Base-by-base conservation (phyloP, 2,329 filamentous ascomycete genomes). In the Trichocomaceae sp. region DNA sequence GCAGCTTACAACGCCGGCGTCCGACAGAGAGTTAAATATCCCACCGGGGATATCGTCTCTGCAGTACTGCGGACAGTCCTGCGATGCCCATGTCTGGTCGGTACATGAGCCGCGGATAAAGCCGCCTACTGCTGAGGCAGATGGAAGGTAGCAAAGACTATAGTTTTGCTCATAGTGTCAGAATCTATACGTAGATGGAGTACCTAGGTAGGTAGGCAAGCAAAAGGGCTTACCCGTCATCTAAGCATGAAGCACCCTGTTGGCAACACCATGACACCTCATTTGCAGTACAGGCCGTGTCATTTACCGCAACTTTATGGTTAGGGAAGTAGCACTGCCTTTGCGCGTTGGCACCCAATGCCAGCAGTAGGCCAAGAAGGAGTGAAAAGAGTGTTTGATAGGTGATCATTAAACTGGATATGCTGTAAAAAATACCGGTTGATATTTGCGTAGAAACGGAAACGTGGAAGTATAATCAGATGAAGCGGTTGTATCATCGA, bases 141-240 rank as follows among this genome's bases (percentile, higher is more conserved):
- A 46, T 29, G 44, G 44, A 29, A 46, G 44, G 44, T 46, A 46
- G 22, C 44, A 46, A 20, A 46, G 44, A 46, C 44, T 46, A 46
- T 8, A 26, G 13, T 29, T 46, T n/a, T 26, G 13, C 22, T 46
- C 44, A 29, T 17, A 29, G 15, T 4, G 9, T 46, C 2, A 46
- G 22, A 46, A 29, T 46, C 22, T 46, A 23, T 46, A 26, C 22
- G 4, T 17, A 26, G 44, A 46, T n/a, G 17, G 8, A 13, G 22
- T 29, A 46, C n/a, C n/a, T n/a, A n/a, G n/a, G n/a, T n/a, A n/a
- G n/a, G n/a, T n/a, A n/a, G n/a, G n/a, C n/a, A n/a, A n/a, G n/a
- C n/a, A 20, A 29, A 17, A 17, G 6, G 2, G 13, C 44, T 46
- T 29, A 46, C 44, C 44, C 44, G 3, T 46, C 20, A 29, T 46